Evolutionary conservation across 2,329 filamentous ascomycete genomes (phyloP), one percentile per base, ranked within the genome.

Genomic region (Exserohilum rostratum): DNA sequence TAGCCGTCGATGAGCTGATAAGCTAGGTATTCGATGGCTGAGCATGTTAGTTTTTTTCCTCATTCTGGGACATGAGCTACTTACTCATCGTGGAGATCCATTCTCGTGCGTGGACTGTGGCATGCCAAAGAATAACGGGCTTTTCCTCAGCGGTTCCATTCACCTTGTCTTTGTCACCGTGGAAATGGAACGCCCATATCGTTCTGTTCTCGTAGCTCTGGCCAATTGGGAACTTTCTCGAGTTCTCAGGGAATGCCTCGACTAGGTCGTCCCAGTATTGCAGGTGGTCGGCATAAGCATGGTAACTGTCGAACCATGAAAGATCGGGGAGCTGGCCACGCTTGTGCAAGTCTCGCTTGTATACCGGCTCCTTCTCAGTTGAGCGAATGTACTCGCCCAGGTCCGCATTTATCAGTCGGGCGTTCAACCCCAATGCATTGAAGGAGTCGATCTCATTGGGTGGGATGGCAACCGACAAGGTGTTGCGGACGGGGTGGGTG

Each of bases 361-460:
- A 67, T 6, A 57, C 25, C 1, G 35, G 13, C 9, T 46, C n/a
- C 29, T 57, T 63, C 4, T 66, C 58, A 12, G 57, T 62, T 5
- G 55, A 46, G 5, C 67, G 66, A 56, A 82, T 82, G 9, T 76
- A 74, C 7, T 65, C 65, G 20, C 78, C 79, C 22, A 82, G 67
- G 58, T 82, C 72, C 12, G 74, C 69, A 55, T 81, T 78, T 69
- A 82, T 75, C 11, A 77, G 61, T 35, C 73, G 68, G 5, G 61
- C 61, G n/a, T 72, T 66, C 38, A 79, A 63, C 3, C 67, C 70
- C 7, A 76, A 61, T 7, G 67, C 62, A 44, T 77, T 56, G 52
- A 81, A 80, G 3, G 68, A 65, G 0, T 62, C 53, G 10, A 79
- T 50, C 29, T 78, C 71, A 3, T 73, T 65, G 15, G 76, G 74